A percentile compares a stretch with the other conserved stretches of the same genome.
Evolutionary conservation across 345 rosid species (phyloP).

Genomic region (Brassica rapa): DNA sequence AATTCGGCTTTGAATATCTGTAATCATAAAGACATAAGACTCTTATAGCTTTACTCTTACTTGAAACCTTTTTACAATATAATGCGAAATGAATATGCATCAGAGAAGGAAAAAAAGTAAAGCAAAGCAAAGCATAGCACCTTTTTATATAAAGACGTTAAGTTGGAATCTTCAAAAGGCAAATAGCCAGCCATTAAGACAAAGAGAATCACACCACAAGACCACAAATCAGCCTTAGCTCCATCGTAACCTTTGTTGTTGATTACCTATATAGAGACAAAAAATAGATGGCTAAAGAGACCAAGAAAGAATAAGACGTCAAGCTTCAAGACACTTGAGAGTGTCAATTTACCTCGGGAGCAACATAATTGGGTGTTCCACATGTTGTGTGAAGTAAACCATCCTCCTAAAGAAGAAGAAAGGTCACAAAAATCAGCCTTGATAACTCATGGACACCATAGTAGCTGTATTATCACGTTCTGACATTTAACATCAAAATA

Average conservation of each 20-base stretch:
- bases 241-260: slow-evolving; percentile 97
- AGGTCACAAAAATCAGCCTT: slow-evolving; percentile 21
- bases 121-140: slow-evolving; percentile 38
- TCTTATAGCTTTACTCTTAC: neutral
- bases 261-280: slow-evolving; percentile 60
- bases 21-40: slow-evolving; percentile 27
- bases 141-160: slow-evolving; percentile 79
- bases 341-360: slow-evolving; percentile 75
- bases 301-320: neutral
- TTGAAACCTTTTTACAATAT: neutral
- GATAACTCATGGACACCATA: neutral
- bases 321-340: neutral
- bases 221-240: slow-evolving; percentile 97
- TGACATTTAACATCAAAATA: neutral
- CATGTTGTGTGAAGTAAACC: slow-evolving; percentile 98
- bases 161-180: slow-evolving; percentile 94
- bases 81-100: neutral
- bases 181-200: slow-evolving; percentile 97
- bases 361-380: slow-evolving; percentile 99
- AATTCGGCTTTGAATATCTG: slow-evolving; percentile 95
- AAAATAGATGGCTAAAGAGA: slow-evolving; percentile 13
- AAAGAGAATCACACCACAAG: slow-evolving; percentile 96
- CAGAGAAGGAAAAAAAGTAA: neutral
- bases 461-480: slow-evolving; percentile 1
- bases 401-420: slow-evolving; percentile 66